phyloP scores from a whole-genome alignment of 805 yeast genomes.

The Candida railenensis region DNA sequence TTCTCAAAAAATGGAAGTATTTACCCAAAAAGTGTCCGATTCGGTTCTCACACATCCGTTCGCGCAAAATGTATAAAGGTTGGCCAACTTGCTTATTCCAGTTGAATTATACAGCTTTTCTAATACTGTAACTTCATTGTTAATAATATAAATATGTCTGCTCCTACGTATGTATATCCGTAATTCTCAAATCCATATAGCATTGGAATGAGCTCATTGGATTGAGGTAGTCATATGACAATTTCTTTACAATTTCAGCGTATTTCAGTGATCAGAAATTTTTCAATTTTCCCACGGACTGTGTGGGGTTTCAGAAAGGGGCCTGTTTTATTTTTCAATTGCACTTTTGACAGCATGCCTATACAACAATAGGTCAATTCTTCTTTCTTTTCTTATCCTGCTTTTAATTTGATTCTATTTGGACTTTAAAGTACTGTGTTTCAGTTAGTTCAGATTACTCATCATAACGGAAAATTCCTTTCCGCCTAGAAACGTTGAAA shows the following conservation, averaged over 20 bases:
- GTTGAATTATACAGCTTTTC: neutral
- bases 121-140: neutral
- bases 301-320: neutral
- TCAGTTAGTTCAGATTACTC: neutral
- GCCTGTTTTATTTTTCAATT: no score
- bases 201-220: no score
- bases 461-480: neutral
- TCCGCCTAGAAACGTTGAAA: neutral
- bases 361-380: no score
- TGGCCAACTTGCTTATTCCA: neutral
- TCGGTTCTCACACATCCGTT: constrained; percentile 8
- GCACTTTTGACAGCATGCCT: no score
- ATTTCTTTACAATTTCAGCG: no score
- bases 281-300: neutral
- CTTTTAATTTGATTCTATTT: neutral
- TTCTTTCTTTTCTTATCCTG: neutral
- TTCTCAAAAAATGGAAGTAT: neutral
- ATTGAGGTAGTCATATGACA: no score
- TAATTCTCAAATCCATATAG: neutral
- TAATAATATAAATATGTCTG: constrained; percentile 27
- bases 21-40: constrained; percentile 1
- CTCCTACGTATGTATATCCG: constrained; percentile 41
- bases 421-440: neutral
- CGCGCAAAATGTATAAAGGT: constrained; percentile 6
- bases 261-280: neutral